These are phyloP conservation scores for Candida dajiaensis DNA, from an alignment of 805 yeast species.

Conservation along the genomic window DNA sequence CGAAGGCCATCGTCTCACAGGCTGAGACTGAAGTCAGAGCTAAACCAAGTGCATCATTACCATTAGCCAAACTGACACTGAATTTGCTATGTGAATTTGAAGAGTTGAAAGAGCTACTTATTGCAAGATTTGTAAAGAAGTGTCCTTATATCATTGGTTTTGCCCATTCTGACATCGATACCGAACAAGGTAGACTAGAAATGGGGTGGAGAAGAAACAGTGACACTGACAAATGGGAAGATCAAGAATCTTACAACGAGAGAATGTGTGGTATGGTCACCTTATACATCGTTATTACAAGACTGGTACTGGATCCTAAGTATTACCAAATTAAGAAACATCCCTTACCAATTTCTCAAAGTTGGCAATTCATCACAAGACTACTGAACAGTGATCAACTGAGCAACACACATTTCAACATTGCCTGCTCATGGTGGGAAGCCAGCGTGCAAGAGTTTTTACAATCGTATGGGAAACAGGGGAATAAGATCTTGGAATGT, in stretches of 20 bases:
- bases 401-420: constrained; percentile 63
- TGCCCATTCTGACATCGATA: constrained; percentile 56
- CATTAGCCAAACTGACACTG: constrained; percentile 64
- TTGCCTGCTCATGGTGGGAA: constrained; percentile 90
- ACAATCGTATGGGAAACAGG: constrained; percentile 63
- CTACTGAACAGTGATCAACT: constrained; percentile 51
- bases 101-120: constrained; percentile 32
- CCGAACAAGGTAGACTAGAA: constrained; percentile 71
- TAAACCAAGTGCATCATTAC: constrained; percentile 68
- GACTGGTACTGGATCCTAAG: constrained; percentile 32
- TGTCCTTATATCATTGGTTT: constrained; percentile 88
- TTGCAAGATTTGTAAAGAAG: constrained; percentile 84
- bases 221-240: constrained; percentile 36
- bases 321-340: constrained; percentile 30
- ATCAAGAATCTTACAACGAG: constrained; percentile 70
- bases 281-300: constrained; percentile 70
- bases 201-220: constrained; percentile 81
- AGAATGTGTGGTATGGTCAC: constrained; percentile 83
- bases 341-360: constrained; percentile 50
- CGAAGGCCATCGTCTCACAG: constrained; percentile 83
- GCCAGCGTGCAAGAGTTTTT: constrained; percentile 56
- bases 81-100: constrained; percentile 45
- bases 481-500: constrained; percentile 47
- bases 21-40: constrained; percentile 90
- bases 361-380: constrained; percentile 75